These are phyloP conservation scores for Gossypium longicalyx DNA, from an alignment of 345 rosid genomes.

Conservation along the genomic window DNA sequence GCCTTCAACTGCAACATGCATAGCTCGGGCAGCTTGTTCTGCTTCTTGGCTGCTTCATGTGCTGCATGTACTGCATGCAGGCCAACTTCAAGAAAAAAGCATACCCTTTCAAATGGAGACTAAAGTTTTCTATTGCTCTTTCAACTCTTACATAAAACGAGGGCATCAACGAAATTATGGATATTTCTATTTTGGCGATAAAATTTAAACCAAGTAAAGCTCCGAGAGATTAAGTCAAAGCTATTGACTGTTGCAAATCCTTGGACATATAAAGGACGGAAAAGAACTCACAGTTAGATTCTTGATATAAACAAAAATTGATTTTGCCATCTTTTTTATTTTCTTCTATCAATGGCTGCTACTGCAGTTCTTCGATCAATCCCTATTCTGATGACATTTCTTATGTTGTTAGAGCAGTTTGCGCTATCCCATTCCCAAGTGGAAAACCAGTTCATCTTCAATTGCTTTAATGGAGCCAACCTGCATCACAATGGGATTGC, in stretches of 20 bases:
- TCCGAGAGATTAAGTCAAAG: neutral
- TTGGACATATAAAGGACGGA: neutral
- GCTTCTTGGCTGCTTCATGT: no score
- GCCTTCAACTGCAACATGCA: no score
- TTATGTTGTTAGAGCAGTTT: conserved; percentile 5
- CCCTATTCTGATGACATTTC: conserved; percentile 15
- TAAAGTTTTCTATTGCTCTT: neutral
- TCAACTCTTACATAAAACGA: neutral
- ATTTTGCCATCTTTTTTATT: neutral
- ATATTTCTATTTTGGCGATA: neutral
- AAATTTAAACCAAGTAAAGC: neutral
- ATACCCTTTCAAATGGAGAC: no score
- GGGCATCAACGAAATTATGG: neutral
- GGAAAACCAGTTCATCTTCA: conserved; percentile 31
- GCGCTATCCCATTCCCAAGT: conserved; percentile 19
- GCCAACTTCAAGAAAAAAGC: neutral
- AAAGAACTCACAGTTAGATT: neutral
- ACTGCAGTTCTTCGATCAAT: neutral
- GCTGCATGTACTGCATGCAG: no score
- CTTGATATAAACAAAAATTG: neutral
- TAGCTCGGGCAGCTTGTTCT: no score
- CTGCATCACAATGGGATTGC: conserved; percentile 35
- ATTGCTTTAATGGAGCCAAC: conserved; percentile 39
- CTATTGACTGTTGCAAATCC: neutral
- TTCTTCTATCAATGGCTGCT: neutral